phyloP scores from a whole-genome alignment of 2,329 filamentous ascomycete species.

The Penicillium thymicola region DNA sequence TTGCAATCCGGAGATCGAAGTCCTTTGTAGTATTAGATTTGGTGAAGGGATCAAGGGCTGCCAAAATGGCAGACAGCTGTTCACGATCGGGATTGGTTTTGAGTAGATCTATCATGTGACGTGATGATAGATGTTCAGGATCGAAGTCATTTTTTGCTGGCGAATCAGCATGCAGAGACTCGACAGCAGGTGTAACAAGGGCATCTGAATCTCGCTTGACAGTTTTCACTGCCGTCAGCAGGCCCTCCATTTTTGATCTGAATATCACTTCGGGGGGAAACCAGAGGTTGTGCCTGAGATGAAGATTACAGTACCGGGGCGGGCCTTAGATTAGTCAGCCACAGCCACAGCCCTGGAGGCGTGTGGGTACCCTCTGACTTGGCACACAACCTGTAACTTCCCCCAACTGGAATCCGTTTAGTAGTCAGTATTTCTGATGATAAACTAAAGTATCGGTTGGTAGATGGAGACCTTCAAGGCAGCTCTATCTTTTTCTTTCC shows the following conservation, averaged over 20 bases:
- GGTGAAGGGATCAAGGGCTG: constrained; percentile 36
- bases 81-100: constrained; percentile 39
- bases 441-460: too few relatives aligned
- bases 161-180: constrained; percentile 10
- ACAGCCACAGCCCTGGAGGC: not conserved
- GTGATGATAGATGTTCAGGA: constrained; percentile 26
- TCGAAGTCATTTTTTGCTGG: constrained; percentile 11
- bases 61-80: constrained; percentile 31
- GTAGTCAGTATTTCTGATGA: too few relatives aligned
- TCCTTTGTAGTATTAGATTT: constrained; percentile 17
- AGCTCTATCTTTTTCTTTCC: too few relatives aligned
- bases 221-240: constrained; percentile 41
- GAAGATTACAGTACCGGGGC: constrained; percentile 23
- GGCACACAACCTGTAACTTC: too few relatives aligned
- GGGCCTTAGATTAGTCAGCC: constrained; percentile 27
- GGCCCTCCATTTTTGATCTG: constrained; percentile 34
- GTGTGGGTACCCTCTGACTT: too few relatives aligned
- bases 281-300: constrained; percentile 18
- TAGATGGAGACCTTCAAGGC: too few relatives aligned
- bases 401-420: too few relatives aligned
- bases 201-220: constrained; percentile 24
- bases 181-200: constrained; percentile 16
- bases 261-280: constrained; percentile 11
- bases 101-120: constrained; percentile 37
- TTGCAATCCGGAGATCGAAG: constrained; percentile 61